Conservation (phyloP, 768 basidiomycete species). For the Epithele typhae region DNA sequence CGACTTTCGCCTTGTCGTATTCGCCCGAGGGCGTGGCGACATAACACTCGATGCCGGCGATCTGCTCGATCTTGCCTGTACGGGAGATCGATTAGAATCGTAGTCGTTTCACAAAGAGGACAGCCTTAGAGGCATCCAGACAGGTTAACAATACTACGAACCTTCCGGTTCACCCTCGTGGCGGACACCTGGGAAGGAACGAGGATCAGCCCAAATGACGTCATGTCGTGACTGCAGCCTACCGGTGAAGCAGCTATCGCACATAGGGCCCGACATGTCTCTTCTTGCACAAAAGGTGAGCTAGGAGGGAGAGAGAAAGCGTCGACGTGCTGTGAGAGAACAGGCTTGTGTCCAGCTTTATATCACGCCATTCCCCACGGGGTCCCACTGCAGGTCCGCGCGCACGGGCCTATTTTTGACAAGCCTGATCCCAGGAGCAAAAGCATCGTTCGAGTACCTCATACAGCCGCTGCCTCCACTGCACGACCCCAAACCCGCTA, state of each 20-base stretch:
- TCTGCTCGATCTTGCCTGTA: constrained; percentile 32
- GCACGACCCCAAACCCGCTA: no score
- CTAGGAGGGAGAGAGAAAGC: no score
- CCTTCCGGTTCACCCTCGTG: constrained; percentile 21
- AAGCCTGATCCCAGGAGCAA: no score
- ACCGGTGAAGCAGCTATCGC: constrained; percentile 16
- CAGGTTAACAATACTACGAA: no score
- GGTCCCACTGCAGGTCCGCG: no score
- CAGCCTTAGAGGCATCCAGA: background rate
- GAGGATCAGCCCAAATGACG: background rate
- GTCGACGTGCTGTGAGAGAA: no score
- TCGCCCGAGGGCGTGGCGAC: constrained; percentile 34
- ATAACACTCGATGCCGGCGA: constrained; percentile 38
- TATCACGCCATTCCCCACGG: no score
- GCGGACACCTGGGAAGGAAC: constrained; percentile 22
- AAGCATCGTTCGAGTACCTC: no score
- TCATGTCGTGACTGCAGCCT: background rate
- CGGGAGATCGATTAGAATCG: background rate
- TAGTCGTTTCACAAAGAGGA: background rate
- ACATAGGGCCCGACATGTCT: background rate
- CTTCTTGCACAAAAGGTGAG: no score
- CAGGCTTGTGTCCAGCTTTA: no score
- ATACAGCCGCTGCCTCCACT: no score
- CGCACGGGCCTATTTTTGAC: no score
- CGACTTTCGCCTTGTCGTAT: constrained; percentile 31